Evolutionary conservation across 129 eudicot genomes (phyloP).

Genomic region (Flaveria brownii): DNA sequence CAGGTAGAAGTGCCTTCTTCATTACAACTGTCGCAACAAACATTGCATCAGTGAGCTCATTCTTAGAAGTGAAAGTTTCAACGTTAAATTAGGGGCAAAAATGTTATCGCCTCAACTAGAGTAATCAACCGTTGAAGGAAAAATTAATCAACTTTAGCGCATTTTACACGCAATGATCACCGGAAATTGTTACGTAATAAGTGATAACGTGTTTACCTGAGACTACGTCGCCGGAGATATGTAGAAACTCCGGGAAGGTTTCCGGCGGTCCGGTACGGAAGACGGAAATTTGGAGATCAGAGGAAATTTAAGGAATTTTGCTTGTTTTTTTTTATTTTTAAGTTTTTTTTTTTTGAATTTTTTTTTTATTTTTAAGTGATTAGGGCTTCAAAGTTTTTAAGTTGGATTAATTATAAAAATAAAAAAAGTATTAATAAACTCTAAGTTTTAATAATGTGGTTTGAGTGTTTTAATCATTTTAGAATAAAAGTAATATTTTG

Average conservation of each 20-base stretch:
- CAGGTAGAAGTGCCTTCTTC: conserved; percentile 81
- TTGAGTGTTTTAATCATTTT: no score
- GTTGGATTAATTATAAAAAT: no score
- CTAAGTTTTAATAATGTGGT: no score
- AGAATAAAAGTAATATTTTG: no score
- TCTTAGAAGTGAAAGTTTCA: not conserved
- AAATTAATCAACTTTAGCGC: not conserved
- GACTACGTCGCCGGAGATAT: conserved; percentile 24
- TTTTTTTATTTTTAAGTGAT: not conserved
- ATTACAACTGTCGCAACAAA: conserved; percentile 31
- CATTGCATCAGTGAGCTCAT: not conserved
- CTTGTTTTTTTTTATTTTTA: not conserved
- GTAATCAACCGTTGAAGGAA: conserved; percentile 6
- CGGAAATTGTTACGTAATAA: not conserved
- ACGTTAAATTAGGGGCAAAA: not conserved
- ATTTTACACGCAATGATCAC: conserved; percentile 2
- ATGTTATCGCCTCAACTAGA: not conserved
- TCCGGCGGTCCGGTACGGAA: not conserved
- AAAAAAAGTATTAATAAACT: no score
- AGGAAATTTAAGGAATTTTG: not conserved
- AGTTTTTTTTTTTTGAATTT: not conserved
- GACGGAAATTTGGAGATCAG: not conserved
- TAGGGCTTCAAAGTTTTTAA: not conserved
- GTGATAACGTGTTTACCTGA: not conserved
- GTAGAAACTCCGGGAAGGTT: not conserved